Conservation (phyloP, 345 rosid species). For the Crucihimalaya himalaica region DNA sequence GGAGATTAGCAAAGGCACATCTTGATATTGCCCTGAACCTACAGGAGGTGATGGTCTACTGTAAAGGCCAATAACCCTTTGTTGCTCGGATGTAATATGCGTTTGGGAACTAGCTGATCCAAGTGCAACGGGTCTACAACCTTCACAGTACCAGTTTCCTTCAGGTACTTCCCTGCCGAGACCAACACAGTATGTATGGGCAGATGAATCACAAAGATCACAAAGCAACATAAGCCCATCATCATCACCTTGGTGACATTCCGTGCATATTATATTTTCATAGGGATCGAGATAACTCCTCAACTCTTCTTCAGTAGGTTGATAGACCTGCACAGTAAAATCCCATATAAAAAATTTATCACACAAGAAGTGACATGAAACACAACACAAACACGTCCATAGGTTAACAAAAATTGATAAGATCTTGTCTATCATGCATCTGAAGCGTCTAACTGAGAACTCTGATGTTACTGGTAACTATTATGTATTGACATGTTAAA, state of each 20-base stretch:
- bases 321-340: constrained; percentile 71
- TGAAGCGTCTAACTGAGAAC: not conserved
- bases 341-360: not conserved
- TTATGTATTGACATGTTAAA: not conserved
- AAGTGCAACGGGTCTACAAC: constrained; percentile 78
- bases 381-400: constrained; percentile 12
- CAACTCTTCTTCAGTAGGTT: constrained; percentile 96
- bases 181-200: constrained; percentile 97
- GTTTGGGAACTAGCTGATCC: constrained; percentile 72
- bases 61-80: constrained; percentile 50
- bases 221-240: constrained; percentile 97
- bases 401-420: constrained; percentile 14
- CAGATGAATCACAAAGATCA: constrained; percentile 97
- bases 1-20: constrained; percentile 50
- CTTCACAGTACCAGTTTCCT: constrained; percentile 99
- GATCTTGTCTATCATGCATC: constrained; percentile 22
- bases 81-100: constrained; percentile 55
- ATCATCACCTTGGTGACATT: constrained; percentile 94
- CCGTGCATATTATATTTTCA: constrained; percentile 89
- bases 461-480: not conserved
- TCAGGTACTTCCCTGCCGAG: constrained; percentile 94
- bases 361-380: constrained; percentile 10
- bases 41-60: constrained; percentile 52
- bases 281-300: constrained; percentile 93
- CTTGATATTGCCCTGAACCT: constrained; percentile 55